A percentile compares a stretch with the other conserved stretches of the same genome.
These are phyloP conservation scores for Acanthamoeba lenticulata DNA, from an alignment of 208 protist species.

Conservation along the genomic window DNA sequence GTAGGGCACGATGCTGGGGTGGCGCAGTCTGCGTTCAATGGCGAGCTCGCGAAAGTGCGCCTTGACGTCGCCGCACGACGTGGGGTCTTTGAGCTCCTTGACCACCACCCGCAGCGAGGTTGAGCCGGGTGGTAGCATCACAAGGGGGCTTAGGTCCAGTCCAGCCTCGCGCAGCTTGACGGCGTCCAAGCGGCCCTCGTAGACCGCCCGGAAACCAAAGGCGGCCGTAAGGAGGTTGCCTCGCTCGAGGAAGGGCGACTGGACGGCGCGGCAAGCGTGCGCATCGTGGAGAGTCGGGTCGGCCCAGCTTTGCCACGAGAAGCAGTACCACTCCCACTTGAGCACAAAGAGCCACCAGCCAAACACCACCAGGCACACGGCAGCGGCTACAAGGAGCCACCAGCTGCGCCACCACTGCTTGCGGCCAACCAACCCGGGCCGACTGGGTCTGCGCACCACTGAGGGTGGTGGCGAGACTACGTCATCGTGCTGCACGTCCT, in stretches of 20 bases:
- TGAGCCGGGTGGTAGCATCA: neutral
- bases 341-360: conserved; percentile 16
- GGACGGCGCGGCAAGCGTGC: neutral
- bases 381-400: neutral
- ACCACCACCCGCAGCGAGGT: neutral
- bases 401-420: neutral
- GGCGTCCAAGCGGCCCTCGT: neutral
- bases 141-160: neutral
- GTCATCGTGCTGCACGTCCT: too few relatives aligned
- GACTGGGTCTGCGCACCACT: too few relatives aligned
- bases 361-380: neutral
- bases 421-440: too few relatives aligned
- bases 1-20: conserved; percentile 3
- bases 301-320: neutral
- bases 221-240: neutral
- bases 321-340: conserved; percentile 31
- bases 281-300: neutral
- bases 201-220: neutral
- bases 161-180: neutral
- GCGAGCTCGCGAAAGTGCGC: neutral
- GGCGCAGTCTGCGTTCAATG: neutral
- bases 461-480: too few relatives aligned
- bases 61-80: conserved; percentile 4
- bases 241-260: neutral
- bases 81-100: conserved; percentile 21